phyloP scores from a whole-genome alignment of 257 asterid genomes.

The Ocimum tenuiflorum region DNA sequence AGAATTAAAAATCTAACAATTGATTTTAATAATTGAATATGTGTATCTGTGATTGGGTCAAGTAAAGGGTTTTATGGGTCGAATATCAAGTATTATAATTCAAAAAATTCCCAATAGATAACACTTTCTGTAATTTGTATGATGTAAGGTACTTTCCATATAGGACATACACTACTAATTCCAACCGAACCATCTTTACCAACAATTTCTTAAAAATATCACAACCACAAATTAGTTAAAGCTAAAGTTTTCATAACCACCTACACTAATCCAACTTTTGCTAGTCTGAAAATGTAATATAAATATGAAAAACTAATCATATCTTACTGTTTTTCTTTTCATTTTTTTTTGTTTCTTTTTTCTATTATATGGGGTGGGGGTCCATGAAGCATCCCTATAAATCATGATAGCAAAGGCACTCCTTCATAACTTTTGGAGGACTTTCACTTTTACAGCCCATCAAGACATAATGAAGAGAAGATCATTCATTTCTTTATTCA shows the following conservation, averaged over 20 bases:
- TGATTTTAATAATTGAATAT: no score
- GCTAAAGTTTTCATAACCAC: no score
- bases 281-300: not conserved
- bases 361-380: no score
- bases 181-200: not conserved
- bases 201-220: conserved; percentile 3
- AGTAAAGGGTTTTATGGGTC: no score
- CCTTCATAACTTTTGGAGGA: conserved; percentile 10
- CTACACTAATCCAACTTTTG: conserved; percentile 6
- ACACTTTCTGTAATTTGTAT: no score
- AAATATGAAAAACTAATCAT: conserved; percentile 13
- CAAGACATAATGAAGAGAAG: conserved; percentile 35
- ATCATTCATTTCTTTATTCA: conserved; percentile 24
- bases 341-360: no score
- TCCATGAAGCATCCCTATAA: conserved; percentile 30
- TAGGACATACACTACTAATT: not conserved
- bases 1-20: no score
- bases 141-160: not conserved
- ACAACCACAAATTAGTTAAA: conserved; percentile 4
- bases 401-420: conserved; percentile 40
- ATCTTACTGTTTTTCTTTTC: conserved; percentile 8
- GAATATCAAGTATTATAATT: no score
- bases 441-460: conserved; percentile 43
- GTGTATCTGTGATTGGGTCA: no score
- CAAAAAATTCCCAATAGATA: no score